Evolutionary conservation across 805 yeast species (phyloP).

Genomic region (Metschnikowia cubensis): DNA sequence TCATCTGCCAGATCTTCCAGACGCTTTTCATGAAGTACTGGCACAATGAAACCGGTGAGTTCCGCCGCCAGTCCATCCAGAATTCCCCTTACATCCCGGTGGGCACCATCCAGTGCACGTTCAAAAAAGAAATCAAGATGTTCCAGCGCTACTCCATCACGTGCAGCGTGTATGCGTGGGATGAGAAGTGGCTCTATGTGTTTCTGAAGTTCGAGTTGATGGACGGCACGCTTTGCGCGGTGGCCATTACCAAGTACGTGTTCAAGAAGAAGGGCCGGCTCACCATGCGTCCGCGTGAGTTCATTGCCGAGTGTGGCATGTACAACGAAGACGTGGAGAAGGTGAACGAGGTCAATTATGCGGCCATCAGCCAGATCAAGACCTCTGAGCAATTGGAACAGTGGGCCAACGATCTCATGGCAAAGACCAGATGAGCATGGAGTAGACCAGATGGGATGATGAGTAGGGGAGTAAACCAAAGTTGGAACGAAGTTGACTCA

Average conservation of each 20-base stretch:
- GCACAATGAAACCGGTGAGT: slow-evolving; percentile 36
- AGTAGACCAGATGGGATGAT: background rate
- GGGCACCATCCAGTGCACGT: slow-evolving; percentile 64
- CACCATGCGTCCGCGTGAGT: slow-evolving; percentile 66
- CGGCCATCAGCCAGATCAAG: slow-evolving; percentile 35
- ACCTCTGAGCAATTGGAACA: slow-evolving; percentile 32
- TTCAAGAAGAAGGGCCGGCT: slow-evolving; percentile 67
- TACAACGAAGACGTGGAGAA: slow-evolving; percentile 48
- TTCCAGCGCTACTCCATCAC: slow-evolving; percentile 54
- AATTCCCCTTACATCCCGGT: slow-evolving; percentile 69
- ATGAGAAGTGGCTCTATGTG: slow-evolving; percentile 78
- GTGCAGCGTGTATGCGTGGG: slow-evolving; percentile 74
- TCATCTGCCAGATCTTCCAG: slow-evolving; percentile 55
- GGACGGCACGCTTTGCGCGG: slow-evolving; percentile 41
- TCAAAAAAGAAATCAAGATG: slow-evolving; percentile 69
- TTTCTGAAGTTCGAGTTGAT: slow-evolving; percentile 49
- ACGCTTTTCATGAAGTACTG: slow-evolving; percentile 46
- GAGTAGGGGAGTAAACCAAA: no score
- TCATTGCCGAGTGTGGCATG: slow-evolving; percentile 53
- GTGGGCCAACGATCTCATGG: slow-evolving; percentile 21
- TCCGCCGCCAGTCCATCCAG: slow-evolving; percentile 21
- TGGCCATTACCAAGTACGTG: slow-evolving; percentile 74
- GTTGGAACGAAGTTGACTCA: no score
- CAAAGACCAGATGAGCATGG: background rate
- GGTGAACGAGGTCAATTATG: slow-evolving; percentile 37